Conservation (phyloP, 768 basidiomycete species). For the Lentinula aciculospora region DNA sequence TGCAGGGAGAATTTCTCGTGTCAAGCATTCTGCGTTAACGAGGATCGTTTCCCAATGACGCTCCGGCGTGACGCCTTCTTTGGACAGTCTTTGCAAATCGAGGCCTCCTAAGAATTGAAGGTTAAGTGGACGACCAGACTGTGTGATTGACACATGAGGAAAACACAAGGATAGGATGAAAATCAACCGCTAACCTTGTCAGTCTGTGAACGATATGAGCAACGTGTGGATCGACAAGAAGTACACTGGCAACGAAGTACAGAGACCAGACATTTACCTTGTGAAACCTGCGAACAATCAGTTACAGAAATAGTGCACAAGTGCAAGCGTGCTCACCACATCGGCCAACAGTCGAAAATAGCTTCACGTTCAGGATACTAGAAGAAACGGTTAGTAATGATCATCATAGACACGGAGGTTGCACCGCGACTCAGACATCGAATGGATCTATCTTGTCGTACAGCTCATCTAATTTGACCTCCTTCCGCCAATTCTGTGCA, state of each 20-base stretch:
- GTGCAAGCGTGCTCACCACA: constrained; percentile 32
- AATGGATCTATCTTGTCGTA: constrained; percentile 29
- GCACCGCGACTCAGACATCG: constrained; percentile 42
- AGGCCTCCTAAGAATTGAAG: constrained; percentile 59
- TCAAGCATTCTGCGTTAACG: constrained; percentile 60
- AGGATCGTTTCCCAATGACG: constrained; percentile 58
- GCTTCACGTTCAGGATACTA: constrained; percentile 67
- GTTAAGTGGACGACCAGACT: constrained; percentile 72
- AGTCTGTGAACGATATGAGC: constrained; percentile 30
- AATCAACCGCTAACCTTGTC: constrained; percentile 49
- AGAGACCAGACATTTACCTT: constrained; percentile 37
- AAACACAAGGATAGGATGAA: neutral
- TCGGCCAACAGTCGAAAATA: constrained; percentile 72
- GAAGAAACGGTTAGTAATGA: neutral
- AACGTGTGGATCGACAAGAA: neutral
- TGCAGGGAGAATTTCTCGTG: constrained; percentile 64
- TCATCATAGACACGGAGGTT: neutral
- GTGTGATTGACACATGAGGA: neutral
- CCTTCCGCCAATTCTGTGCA: constrained; percentile 65
- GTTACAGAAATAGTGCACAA: neutral
- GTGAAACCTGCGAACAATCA: constrained; percentile 38
- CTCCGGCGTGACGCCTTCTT: constrained; percentile 48
- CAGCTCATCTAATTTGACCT: constrained; percentile 33
- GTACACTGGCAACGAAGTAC: too few relatives aligned
- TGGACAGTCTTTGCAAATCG: constrained; percentile 52